These are phyloP conservation scores for Tricladium varicosporioides DNA, from an alignment of 2,329 filamentous ascomycete species.

Conservation along the genomic window DNA sequence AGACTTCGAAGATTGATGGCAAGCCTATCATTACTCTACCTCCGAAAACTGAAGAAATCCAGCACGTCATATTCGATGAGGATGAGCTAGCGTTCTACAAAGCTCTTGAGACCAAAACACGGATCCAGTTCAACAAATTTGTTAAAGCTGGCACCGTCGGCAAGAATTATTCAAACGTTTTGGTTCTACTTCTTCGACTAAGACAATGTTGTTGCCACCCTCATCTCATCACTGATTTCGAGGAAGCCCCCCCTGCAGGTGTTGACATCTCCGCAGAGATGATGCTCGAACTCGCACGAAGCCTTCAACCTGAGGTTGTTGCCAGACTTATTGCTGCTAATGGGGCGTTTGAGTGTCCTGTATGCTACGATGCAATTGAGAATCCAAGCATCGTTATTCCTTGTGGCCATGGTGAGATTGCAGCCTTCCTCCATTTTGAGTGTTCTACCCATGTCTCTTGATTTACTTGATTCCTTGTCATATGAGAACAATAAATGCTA, in stretches of 20 bases:
- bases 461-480: too few relatives aligned
- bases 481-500: too few relatives aligned
- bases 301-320: slow-evolving; percentile 59
- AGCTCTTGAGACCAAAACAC: slow-evolving; percentile 63
- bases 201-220: slow-evolving; percentile 80
- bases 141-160: slow-evolving; percentile 66
- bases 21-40: slow-evolving; percentile 71
- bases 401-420: slow-evolving; percentile 66
- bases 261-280: slow-evolving; percentile 13
- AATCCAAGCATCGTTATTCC: slow-evolving; percentile 78
- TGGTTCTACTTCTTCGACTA: slow-evolving; percentile 77
- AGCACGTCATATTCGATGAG: slow-evolving; percentile 63
- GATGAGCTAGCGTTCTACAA: slow-evolving; percentile 66
- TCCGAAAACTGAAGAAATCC: slow-evolving; percentile 58
- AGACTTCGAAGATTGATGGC: slow-evolving; percentile 75
- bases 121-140: slow-evolving; percentile 74
- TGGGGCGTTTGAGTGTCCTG: slow-evolving; percentile 59
- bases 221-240: slow-evolving; percentile 66
- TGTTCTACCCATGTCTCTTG: too few relatives aligned
- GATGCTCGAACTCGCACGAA: slow-evolving; percentile 60
- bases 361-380: slow-evolving; percentile 73
- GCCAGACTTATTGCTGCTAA: slow-evolving; percentile 53
- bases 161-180: slow-evolving; percentile 73
- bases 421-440: too few relatives aligned
- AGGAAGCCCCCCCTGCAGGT: slow-evolving; percentile 32